phyloP scores from a whole-genome alignment of 805 yeast genomes.

The Candida khao-thaluensis region DNA sequence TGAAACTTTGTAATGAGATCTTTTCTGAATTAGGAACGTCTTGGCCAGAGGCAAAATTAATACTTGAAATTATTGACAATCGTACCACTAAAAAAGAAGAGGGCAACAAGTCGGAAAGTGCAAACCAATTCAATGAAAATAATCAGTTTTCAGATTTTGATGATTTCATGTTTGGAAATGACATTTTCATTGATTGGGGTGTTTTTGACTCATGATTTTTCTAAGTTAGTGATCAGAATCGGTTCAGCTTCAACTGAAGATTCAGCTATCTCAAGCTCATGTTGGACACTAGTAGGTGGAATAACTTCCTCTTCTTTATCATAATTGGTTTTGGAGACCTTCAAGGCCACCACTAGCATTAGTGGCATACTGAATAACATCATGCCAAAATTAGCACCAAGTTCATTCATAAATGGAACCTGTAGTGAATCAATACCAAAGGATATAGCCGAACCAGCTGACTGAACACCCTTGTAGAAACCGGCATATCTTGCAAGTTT shows the following conservation, averaged over 20 bases:
- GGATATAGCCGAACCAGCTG: slow-evolving; percentile 63
- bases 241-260: slow-evolving; percentile 1
- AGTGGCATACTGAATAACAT: slow-evolving; percentile 12
- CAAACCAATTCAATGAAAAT: not conserved
- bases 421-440: slow-evolving; percentile 55
- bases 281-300: slow-evolving; percentile 3
- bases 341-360: slow-evolving; percentile 12
- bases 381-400: slow-evolving; percentile 25
- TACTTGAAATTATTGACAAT: slow-evolving; percentile 7
- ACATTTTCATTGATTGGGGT: slow-evolving; percentile 5
- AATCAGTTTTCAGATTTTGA: slow-evolving; percentile 5
- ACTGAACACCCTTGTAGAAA: slow-evolving; percentile 61
- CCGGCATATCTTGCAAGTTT: slow-evolving; percentile 56
- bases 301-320: slow-evolving; percentile 11
- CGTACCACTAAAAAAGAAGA: not conserved
- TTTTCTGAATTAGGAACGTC: slow-evolving; percentile 10
- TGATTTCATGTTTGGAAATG: slow-evolving; percentile 8
- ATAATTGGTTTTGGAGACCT: slow-evolving; percentile 15
- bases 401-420: slow-evolving; percentile 35
- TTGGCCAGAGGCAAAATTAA: slow-evolving; percentile 11
- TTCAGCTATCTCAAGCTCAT: slow-evolving; percentile 3
- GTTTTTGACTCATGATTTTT: slow-evolving; percentile 5
- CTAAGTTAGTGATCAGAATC: not conserved
- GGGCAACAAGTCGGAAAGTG: not conserved
- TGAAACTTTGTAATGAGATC: slow-evolving; percentile 1